Percentiles rank a stretch among this genome's conserved stretches.
Conservation (phyloP, 2,329 filamentous ascomycete genomes). For the Hymenoscyphus occultus region DNA sequence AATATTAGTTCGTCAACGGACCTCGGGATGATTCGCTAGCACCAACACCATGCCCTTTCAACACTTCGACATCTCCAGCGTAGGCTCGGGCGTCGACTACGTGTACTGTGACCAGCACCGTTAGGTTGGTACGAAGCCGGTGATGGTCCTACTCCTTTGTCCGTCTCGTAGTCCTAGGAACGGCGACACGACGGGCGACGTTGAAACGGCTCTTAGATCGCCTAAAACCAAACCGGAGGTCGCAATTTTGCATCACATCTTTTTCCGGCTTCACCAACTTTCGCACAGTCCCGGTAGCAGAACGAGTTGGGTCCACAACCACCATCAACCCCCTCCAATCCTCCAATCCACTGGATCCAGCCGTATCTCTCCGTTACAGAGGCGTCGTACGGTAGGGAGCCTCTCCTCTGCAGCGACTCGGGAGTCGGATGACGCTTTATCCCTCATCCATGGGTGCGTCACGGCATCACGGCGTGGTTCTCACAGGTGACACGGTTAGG, state of each 20-base stretch:
- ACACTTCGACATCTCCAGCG: no score
- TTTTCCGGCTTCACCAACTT: background rate
- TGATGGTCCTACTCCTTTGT: background rate
- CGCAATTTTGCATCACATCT: background rate
- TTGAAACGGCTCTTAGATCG: background rate
- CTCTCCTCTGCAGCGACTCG: background rate
- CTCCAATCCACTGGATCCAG: background rate
- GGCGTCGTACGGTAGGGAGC: background rate
- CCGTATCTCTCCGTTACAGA: no score
- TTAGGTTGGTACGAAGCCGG: background rate
- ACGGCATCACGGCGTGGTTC: background rate
- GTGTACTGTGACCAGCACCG: background rate
- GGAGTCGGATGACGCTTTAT: background rate
- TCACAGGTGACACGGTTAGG: background rate
- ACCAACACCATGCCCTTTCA: background rate
- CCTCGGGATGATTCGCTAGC: background rate
- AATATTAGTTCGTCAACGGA: background rate
- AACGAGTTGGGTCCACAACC: background rate
- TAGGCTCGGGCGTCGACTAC: background rate
- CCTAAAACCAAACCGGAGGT: background rate
- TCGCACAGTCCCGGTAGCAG: background rate
- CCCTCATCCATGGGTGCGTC: background rate
- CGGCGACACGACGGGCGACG: background rate
- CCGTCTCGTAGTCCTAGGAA: background rate
- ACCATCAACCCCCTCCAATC: background rate